Evolutionary conservation across 768 basidiomycete genomes (phyloP), one percentile per base, ranked within the genome.

Genomic region (Botryobasidium botryosum): DNA sequence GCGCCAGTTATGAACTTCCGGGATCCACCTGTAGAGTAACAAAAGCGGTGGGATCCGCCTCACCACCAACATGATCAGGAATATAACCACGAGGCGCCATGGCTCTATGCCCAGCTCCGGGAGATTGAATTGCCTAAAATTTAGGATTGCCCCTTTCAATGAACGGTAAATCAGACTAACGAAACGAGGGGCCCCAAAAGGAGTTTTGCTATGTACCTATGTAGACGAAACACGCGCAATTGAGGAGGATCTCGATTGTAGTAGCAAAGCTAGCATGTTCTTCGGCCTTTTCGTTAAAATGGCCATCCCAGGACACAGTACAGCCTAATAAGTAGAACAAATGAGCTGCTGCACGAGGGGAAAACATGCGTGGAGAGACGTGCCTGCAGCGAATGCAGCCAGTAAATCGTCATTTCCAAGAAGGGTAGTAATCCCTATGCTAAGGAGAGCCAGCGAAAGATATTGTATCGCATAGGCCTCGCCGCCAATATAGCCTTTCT

Each of bases 241-340:
- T 12, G 13, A 12, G 17, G 32, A 12, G 2, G 37, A 39, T 20
- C 20, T 42, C 40, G 8, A 42, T 15, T 10, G 29, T 26, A 21
- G 23, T 8, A 13, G 40, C 40, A 42, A 42, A 42, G 8, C 25
- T 27, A 10, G 12, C 28, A 13, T 25, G 25, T 8, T 42, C 40
- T 31, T 42, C 40, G 7, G 26, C 24, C 26, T 42, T 21, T 21
- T 42, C 40, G 40, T 42, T 25, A 28, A 42, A 42, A 21, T 42
- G 40, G 23, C 40, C 40, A 29, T 42, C 40, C 40, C 40, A 42
- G 25, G 40, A 42, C 8, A 42, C 40, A 8, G 40, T 21, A 2
- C 40, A 26, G 21, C 40, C 40, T 42, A 27, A 12, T 33, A 33
- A n/a, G n/a, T n/a, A n/a, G n/a, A n/a, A n/a, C n/a, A n/a, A n/a